Evolutionary conservation across 2,329 filamentous ascomycete species (phyloP).

Genomic region (Torrubiella hemipterigena): DNA sequence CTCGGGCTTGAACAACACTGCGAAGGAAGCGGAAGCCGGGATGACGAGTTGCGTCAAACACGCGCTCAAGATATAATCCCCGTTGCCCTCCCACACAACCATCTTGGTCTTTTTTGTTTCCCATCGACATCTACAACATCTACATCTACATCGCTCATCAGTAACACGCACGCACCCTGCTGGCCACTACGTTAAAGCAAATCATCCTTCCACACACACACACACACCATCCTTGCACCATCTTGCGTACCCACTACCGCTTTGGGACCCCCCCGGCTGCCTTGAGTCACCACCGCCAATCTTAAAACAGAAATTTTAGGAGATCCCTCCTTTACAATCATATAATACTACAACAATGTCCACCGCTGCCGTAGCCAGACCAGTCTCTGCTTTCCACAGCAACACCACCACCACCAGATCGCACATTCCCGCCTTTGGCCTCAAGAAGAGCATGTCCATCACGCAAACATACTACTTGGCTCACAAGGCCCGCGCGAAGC

Average conservation of each 20-base stretch:
- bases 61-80: not conserved
- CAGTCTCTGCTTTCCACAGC: slow-evolving; percentile 10
- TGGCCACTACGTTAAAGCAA: too few species aligned
- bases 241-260: not conserved
- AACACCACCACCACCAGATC: slow-evolving; percentile 16
- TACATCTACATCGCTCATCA: not conserved
- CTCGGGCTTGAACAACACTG: not conserved
- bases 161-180: not conserved
- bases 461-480: slow-evolving; percentile 98
- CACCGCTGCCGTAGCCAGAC: not conserved
- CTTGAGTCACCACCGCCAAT: slow-evolving; percentile 1
- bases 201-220: too few species aligned
- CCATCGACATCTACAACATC: not conserved
- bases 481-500: slow-evolving; percentile 92
- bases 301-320: not conserved
- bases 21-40: not conserved
- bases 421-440: slow-evolving; percentile 25
- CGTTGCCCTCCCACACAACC: not conserved
- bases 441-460: slow-evolving; percentile 86
- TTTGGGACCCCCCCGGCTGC: not conserved
- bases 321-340: not conserved
- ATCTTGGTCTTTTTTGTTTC: not conserved
- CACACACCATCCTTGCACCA: too few species aligned
- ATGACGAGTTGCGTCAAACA: not conserved
- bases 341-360: not conserved